Evolutionary conservation across 2,329 filamentous ascomycete genomes (phyloP).

Genomic region (Fusarium illudens): DNA sequence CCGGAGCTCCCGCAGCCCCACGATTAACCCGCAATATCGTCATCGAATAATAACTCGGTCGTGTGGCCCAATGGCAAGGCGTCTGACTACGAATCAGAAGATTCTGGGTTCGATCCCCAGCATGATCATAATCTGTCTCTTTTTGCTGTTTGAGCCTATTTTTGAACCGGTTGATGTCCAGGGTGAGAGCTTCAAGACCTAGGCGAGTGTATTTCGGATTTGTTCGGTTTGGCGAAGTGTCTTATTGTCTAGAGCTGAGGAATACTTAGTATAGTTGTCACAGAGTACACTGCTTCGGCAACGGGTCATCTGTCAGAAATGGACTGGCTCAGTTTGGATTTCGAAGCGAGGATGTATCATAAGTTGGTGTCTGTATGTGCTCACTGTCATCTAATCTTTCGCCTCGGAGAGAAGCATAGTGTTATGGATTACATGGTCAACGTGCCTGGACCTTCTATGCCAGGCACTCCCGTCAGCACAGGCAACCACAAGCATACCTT

Average conservation of each 20-base stretch:
- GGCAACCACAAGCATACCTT: too few species aligned
- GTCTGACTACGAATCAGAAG: constrained; percentile 48
- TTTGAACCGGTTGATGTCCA: not conserved
- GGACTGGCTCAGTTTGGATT: too few species aligned
- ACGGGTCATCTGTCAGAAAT: too few species aligned
- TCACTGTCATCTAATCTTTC: not conserved
- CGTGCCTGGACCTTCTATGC: not conserved
- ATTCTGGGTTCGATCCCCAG: constrained; percentile 46
- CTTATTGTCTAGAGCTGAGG: too few species aligned
- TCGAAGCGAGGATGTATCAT: not conserved
- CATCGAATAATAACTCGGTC: constrained; percentile 1
- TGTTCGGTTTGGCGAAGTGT: too few species aligned
- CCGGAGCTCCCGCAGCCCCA: not conserved
- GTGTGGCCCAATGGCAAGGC: constrained; percentile 46
- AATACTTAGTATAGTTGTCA: too few species aligned
- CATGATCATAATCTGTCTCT: constrained; percentile 20
- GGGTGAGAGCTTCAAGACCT: too few species aligned
- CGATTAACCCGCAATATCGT: not conserved
- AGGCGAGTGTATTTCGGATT: too few species aligned
- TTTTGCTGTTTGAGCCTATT: not conserved
- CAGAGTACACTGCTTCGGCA: too few species aligned
- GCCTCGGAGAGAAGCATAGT: not conserved
- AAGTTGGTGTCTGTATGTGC: not conserved
- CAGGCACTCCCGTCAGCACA: too few species aligned
- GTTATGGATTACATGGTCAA: not conserved